phyloP scores from a whole-genome alignment of 164 flowering plant species.

The Aristolochia fimbriata region DNA sequence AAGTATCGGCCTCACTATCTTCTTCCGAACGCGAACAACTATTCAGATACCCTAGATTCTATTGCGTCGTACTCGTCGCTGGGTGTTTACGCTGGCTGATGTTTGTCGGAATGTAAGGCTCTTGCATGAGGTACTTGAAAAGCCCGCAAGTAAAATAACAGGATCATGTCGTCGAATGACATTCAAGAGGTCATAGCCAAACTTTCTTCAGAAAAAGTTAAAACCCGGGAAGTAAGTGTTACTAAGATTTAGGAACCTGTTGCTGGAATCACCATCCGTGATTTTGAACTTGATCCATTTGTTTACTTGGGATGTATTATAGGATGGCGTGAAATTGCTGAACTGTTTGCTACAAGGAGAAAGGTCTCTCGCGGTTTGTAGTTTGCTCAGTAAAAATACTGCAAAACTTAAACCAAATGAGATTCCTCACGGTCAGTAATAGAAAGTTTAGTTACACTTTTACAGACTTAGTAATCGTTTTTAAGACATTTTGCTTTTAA shows the following conservation, averaged over 20 bases:
- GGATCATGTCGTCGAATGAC: slow-evolving; percentile 43
- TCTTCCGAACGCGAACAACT: too few species aligned
- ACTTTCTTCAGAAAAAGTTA: slow-evolving; percentile 82
- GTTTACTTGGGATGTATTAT: background rate
- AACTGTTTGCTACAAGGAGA: slow-evolving; percentile 80
- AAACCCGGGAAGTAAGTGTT: slow-evolving; percentile 60
- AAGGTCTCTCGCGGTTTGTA: slow-evolving; percentile 48
- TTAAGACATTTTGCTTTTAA: background rate
- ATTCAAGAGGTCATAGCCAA: slow-evolving; percentile 65
- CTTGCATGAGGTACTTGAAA: too few species aligned
- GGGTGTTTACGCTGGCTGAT: too few species aligned
- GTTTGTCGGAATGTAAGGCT: too few species aligned
- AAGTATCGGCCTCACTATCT: too few species aligned
- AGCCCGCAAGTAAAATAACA: background rate
- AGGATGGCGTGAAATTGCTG: slow-evolving; percentile 90
- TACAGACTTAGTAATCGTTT: background rate
- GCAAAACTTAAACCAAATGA: slow-evolving; percentile 47
- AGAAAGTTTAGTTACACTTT: background rate
- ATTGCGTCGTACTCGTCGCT: too few species aligned
- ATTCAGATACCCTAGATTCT: too few species aligned
- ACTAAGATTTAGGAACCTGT: background rate
- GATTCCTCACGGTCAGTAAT: slow-evolving; percentile 49
- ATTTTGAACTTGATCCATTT: background rate
- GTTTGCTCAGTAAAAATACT: slow-evolving; percentile 46
- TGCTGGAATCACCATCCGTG: background rate